phyloP scores from a whole-genome alignment of 2,329 filamentous ascomycete genomes.

The Nothophaeocryptopus gaeumannii region DNA sequence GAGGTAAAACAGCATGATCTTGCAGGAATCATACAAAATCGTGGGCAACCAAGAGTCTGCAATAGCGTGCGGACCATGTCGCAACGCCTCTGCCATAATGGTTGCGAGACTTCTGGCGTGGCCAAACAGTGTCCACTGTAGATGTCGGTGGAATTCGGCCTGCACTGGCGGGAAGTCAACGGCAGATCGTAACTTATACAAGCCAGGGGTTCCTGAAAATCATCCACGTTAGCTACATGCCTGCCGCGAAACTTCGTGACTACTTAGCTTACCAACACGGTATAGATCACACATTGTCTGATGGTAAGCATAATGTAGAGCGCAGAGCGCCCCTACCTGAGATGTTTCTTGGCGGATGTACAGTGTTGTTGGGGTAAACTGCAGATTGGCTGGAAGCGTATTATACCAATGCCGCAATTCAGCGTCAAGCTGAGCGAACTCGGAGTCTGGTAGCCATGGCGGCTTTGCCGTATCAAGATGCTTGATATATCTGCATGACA shows the following conservation, averaged over 20 bases:
- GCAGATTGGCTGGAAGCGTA: constrained; percentile 24
- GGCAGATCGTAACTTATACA: constrained; percentile 24
- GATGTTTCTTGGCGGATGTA: constrained; percentile 28
- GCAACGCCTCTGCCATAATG: constrained; percentile 25
- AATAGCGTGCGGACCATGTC: constrained; percentile 25
- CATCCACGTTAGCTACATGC: constrained; percentile 2
- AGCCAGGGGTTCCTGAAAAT: constrained; percentile 11
- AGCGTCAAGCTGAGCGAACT: constrained; percentile 25
- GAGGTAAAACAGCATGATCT: constrained; percentile 27
- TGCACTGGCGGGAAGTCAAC: constrained; percentile 25
- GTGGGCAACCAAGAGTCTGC: constrained; percentile 26
- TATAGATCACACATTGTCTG: constrained; percentile 29
- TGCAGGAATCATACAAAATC: constrained; percentile 27
- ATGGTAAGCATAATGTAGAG: constrained; percentile 26
- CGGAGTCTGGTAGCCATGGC: constrained; percentile 25
- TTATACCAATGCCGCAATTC: constrained; percentile 25
- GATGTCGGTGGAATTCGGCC: constrained; percentile 19
- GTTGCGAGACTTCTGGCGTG: constrained; percentile 25
- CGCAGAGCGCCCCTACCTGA: constrained; percentile 24
- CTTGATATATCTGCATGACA: constrained; percentile 21
- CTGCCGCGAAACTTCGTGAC: too few species aligned
- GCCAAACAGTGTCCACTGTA: constrained; percentile 24
- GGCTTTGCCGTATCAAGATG: constrained; percentile 23
- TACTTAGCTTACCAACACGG: constrained; percentile 5
- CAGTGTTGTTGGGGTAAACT: constrained; percentile 25